Percentiles rank a stretch among this genome's conserved stretches.
These are phyloP conservation scores for Gloeostereum incarnatum DNA, from an alignment of 768 basidiomycete species.

Conservation along the genomic window DNA sequence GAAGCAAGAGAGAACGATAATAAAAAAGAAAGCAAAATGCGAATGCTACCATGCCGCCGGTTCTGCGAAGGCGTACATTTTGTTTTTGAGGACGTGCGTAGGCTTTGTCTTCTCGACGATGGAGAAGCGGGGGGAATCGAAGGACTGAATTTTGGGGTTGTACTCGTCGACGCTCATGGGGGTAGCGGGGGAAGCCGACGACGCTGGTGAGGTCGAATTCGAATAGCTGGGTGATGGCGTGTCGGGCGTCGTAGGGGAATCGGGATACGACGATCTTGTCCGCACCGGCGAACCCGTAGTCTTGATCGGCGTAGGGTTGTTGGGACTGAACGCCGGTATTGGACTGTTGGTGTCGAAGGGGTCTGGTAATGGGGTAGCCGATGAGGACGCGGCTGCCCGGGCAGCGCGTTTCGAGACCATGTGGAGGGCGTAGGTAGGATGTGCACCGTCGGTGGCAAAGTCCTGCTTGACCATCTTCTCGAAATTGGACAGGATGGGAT, in stretches of 20 bases:
- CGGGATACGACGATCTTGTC: slow-evolving; percentile 12
- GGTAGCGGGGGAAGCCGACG: slow-evolving; percentile 53
- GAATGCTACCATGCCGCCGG: slow-evolving; percentile 49
- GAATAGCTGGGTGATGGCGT: slow-evolving; percentile 49
- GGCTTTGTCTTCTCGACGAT: slow-evolving; percentile 20
- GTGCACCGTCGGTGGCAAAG: slow-evolving; percentile 29
- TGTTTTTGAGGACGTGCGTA: slow-evolving; percentile 39
- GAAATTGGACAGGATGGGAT: slow-evolving; percentile 48
- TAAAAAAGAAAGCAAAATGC: slow-evolving; percentile 13
- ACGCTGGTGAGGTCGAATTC: slow-evolving; percentile 46
- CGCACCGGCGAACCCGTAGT: slow-evolving; percentile 7
- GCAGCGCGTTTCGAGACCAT: slow-evolving; percentile 55
- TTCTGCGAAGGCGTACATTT: slow-evolving; percentile 58
- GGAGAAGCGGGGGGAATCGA: slow-evolving; percentile 28
- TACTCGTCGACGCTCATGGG: slow-evolving; percentile 43
- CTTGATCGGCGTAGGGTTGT: slow-evolving; percentile 22
- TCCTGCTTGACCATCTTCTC: slow-evolving; percentile 52
- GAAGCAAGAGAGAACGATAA: slow-evolving; percentile 12
- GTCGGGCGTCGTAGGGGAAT: slow-evolving; percentile 27
- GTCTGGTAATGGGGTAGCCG: slow-evolving; percentile 31
- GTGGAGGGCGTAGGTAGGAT: slow-evolving; percentile 52
- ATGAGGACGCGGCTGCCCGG: slow-evolving; percentile 27
- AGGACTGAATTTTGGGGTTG: slow-evolving; percentile 36
- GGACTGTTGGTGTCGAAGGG: slow-evolving; percentile 29
- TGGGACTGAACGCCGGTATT: slow-evolving; percentile 36